Conservation (phyloP, 345 rosid species). For the Eucalyptus sp. region DNA sequence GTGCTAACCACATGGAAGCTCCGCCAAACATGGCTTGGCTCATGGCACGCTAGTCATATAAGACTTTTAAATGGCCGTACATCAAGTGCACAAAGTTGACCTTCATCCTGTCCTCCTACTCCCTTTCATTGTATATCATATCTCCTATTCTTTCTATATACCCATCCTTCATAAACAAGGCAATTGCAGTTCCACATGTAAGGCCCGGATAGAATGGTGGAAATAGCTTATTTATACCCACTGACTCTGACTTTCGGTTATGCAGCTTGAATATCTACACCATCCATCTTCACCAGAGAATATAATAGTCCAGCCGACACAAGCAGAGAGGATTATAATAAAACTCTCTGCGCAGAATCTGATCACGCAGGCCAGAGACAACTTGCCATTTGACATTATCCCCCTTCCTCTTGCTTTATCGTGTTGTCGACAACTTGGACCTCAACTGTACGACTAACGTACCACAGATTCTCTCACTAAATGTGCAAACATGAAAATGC, state of each 20-base stretch:
- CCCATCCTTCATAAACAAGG: slow-evolving; percentile 4
- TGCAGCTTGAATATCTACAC: not conserved
- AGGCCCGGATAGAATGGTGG: not conserved
- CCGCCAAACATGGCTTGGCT: slow-evolving; percentile 32
- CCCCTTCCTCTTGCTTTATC: not conserved
- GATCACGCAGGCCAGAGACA: not conserved
- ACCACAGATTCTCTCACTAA: not conserved
- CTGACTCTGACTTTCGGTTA: not conserved
- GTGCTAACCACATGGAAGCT: slow-evolving; percentile 26
- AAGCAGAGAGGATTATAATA: not conserved
- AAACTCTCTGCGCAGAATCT: not conserved
- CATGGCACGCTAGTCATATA: slow-evolving; percentile 3
- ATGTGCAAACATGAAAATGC: not conserved
- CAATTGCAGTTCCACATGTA: not conserved
- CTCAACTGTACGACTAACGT: not conserved
- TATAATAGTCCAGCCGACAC: not conserved
- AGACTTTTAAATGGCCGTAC: not conserved
- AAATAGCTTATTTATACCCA: not conserved
- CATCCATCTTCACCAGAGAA: not conserved
- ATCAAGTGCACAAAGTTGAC: slow-evolving; percentile 1
- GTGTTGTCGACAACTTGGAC: not conserved
- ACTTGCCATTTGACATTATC: not conserved
- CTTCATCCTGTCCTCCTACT: not conserved
- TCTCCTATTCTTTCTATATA: not conserved
- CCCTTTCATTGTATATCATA: not conserved